Percentiles rank a stretch among this genome's conserved stretches.
phyloP scores from a whole-genome alignment of 1,139 yeast species.

The Blastobotrys serpentis region DNA sequence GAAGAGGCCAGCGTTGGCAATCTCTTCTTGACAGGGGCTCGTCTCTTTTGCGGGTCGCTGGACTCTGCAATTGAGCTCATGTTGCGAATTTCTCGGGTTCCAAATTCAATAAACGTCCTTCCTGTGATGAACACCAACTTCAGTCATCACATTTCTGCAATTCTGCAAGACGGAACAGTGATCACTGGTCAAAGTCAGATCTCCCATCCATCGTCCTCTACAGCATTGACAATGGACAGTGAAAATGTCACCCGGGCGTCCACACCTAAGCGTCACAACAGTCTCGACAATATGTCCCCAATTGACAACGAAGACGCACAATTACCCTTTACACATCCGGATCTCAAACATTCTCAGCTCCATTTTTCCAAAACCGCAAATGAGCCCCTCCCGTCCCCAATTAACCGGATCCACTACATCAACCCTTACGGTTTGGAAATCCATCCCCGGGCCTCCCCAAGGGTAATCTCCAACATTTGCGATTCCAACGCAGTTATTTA shows the following conservation, averaged over 20 bases:
- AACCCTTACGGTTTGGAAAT: conserved; percentile 89
- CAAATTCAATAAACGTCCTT: conserved; percentile 54
- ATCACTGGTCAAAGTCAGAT: conserved; percentile 95
- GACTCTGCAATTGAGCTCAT: conserved; percentile 82
- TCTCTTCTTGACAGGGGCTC: conserved; percentile 74
- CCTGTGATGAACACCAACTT: conserved; percentile 86
- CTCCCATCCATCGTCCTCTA: conserved; percentile 63
- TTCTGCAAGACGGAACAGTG: conserved; percentile 63
- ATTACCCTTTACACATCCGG: conserved; percentile 81
- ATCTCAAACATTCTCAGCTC: conserved; percentile 67
- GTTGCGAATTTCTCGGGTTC: conserved; percentile 63
- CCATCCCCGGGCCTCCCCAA: conserved; percentile 68
- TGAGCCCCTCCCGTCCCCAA: conserved; percentile 64
- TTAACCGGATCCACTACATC: conserved; percentile 70
- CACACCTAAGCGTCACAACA: conserved; percentile 2
- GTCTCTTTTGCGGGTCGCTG: conserved; percentile 78
- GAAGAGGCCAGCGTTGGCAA: conserved; percentile 86
- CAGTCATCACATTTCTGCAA: conserved; percentile 83
- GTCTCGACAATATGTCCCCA: conserved; percentile 25
- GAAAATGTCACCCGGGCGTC: conserved; percentile 12
- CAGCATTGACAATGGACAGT: neutral
- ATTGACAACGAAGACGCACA: conserved; percentile 56
- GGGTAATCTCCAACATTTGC: conserved; percentile 56
- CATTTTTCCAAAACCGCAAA: conserved; percentile 60
- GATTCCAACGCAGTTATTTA: conserved; percentile 56